These are phyloP conservation scores for Aspergillus ibericus DNA, from an alignment of 2,329 filamentous ascomycete genomes.

Conservation along the genomic window DNA sequence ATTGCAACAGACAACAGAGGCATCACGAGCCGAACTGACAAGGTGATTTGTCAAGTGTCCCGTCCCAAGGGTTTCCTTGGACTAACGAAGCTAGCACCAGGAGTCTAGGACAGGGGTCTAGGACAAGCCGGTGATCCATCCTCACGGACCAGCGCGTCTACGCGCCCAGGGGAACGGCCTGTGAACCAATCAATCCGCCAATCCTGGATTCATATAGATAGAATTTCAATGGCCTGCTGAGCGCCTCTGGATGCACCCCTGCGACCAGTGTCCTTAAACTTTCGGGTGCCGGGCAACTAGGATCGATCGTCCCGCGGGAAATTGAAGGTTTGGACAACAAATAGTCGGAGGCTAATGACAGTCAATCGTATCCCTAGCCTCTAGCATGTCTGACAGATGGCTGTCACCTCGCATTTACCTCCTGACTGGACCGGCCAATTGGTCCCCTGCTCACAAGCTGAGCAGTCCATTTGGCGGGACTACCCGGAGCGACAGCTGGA, in stretches of 20 bases:
- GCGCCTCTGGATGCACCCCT: neutral
- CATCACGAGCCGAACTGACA: neutral
- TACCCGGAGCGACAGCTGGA: neutral
- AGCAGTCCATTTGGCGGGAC: slow-evolving; percentile 2
- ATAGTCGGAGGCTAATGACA: neutral
- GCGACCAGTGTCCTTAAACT: neutral
- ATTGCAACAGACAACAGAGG: neutral
- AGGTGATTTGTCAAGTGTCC: neutral
- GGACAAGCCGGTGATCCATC: slow-evolving; percentile 11
- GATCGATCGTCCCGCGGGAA: neutral
- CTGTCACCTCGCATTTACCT: neutral
- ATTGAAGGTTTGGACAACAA: neutral
- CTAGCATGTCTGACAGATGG: neutral
- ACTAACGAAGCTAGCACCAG: neutral
- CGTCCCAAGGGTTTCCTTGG: neutral
- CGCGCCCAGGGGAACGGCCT: neutral
- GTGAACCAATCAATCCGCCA: neutral
- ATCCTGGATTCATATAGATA: neutral
- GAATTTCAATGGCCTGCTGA: neutral
- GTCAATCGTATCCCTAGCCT: neutral
- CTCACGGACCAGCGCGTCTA: slow-evolving; percentile 7
- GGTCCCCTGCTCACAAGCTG: neutral
- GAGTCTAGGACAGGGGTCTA: slow-evolving; percentile 9
- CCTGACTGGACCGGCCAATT: neutral
- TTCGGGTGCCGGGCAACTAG: neutral